A percentile compares a stretch with the other conserved stretches of the same genome.
Evolutionary conservation across 1,284 basidiomycete genomes (phyloP).

Genomic region (Pisolithus thermaeus): DNA sequence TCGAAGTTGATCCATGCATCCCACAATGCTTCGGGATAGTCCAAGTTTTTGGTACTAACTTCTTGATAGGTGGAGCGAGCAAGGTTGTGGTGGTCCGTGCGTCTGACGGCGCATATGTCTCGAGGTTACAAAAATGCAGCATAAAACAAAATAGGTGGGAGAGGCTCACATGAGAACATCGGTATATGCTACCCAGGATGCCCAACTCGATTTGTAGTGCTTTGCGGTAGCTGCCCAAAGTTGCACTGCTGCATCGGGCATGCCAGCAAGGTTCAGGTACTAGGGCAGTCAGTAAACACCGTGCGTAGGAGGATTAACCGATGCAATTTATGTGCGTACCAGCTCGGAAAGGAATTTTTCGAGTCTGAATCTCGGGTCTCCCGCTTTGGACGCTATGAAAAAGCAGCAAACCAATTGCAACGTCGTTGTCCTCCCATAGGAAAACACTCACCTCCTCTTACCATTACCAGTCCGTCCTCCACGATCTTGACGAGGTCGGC

Average conservation of each 20-base stretch:
- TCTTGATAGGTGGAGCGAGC: conserved; percentile 65
- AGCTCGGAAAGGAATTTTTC: conserved; percentile 77
- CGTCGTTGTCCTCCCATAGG: neutral
- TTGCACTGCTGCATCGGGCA: conserved; percentile 47
- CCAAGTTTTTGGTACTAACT: conserved; percentile 63
- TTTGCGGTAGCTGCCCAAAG: conserved; percentile 62
- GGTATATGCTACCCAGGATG: conserved; percentile 64
- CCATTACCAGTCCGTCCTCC: conserved; percentile 54
- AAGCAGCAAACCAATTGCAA: neutral
- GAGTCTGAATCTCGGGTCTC: conserved; percentile 59
- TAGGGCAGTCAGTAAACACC: conserved; percentile 11
- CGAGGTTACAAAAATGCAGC: neutral
- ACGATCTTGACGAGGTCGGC: conserved; percentile 48
- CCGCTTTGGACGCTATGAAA: conserved; percentile 37
- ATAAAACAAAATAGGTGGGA: neutral
- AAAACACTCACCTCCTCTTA: conserved; percentile 45
- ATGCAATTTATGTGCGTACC: conserved; percentile 41
- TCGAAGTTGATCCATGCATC: conserved; percentile 87
- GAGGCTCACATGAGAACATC: conserved; percentile 57
- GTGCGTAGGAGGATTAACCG: neutral
- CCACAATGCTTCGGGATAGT: conserved; percentile 92
- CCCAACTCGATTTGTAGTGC: conserved; percentile 64
- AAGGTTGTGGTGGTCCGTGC: conserved; percentile 49
- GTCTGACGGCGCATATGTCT: conserved; percentile 32
- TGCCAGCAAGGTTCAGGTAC: conserved; percentile 45